phyloP scores from a whole-genome alignment of 208 protist species.

The Crithidia bombi region DNA sequence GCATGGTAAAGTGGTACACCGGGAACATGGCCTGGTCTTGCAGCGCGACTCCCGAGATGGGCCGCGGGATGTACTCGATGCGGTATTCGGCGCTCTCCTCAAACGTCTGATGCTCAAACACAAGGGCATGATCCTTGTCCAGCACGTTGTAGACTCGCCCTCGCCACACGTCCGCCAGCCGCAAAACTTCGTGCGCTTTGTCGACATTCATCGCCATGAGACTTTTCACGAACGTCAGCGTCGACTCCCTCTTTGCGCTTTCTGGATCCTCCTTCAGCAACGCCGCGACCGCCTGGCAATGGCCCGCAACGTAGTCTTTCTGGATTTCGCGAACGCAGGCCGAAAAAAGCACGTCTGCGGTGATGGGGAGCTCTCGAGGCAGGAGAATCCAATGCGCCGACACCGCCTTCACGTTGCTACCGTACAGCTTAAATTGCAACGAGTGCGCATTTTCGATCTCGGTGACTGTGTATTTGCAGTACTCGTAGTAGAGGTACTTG shows the following conservation, averaged over 20 bases:
- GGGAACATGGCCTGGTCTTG: conserved; percentile 69
- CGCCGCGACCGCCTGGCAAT: conserved; percentile 13
- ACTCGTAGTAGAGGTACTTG: conserved; percentile 86
- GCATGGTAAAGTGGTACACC: conserved; percentile 82
- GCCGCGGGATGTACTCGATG: conserved; percentile 73
- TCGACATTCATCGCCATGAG: conserved; percentile 46
- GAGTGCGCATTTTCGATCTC: conserved; percentile 83
- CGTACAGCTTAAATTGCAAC: conserved; percentile 89
- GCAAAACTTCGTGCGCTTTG: conserved; percentile 68
- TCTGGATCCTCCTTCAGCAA: conserved; percentile 22
- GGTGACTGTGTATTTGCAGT: conserved; percentile 87
- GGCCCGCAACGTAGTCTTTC: conserved; percentile 33
- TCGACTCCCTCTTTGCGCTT: conserved; percentile 21
- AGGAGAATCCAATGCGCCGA: conserved; percentile 87
- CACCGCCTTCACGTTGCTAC: conserved; percentile 64
- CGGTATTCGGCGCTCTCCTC: conserved; percentile 90
- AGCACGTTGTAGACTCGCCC: conserved; percentile 87
- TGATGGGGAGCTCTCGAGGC: conserved; percentile 68
- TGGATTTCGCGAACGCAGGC: conserved; percentile 72
- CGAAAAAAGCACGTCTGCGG: conserved; percentile 63
- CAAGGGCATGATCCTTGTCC: conserved; percentile 64
- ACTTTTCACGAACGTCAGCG: conserved; percentile 34
- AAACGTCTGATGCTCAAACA: conserved; percentile 80
- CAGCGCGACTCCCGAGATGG: conserved; percentile 46
- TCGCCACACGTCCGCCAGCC: conserved; percentile 87